These are phyloP conservation scores for Tetrapisispora pingtungensis DNA, from an alignment of 805 yeast species.

Conservation along the genomic window DNA sequence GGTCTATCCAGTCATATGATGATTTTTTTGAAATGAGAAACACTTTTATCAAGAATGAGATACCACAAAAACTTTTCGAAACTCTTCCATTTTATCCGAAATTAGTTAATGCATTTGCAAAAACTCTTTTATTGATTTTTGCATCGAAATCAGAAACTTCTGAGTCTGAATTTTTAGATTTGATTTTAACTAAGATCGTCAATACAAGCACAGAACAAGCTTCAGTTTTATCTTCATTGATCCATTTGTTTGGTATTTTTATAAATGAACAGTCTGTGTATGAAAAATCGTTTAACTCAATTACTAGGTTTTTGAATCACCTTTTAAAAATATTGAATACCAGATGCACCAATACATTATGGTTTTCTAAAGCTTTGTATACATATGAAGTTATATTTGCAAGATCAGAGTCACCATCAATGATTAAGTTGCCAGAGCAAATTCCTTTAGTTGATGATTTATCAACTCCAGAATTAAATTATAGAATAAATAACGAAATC, in stretches of 20 bases:
- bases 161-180: constrained; percentile 28
- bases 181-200: constrained; percentile 31
- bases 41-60: constrained; percentile 24
- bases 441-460: constrained; percentile 11
- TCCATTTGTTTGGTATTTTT: constrained; percentile 36
- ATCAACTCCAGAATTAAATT: constrained; percentile 15
- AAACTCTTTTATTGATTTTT: constrained; percentile 32
- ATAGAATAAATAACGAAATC: constrained; percentile 14
- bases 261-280: constrained; percentile 32
- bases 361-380: constrained; percentile 50
- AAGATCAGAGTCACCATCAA: constrained; percentile 40
- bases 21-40: constrained; percentile 34
- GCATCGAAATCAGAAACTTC: constrained; percentile 24
- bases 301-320: constrained; percentile 31
- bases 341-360: constrained; percentile 35
- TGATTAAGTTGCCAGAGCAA: constrained; percentile 27
- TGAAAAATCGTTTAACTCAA: constrained; percentile 25
- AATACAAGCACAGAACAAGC: constrained; percentile 28
- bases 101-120: constrained; percentile 30
- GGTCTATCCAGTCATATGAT: constrained; percentile 30
- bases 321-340: constrained; percentile 31
- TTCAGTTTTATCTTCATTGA: constrained; percentile 31
- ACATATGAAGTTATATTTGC: constrained; percentile 48
- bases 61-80: constrained; percentile 35
- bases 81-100: constrained; percentile 37